Evolutionary conservation across 441 rosid species (phyloP), one percentile per base, ranked within the genome.

Genomic region (Hura crepitans): DNA sequence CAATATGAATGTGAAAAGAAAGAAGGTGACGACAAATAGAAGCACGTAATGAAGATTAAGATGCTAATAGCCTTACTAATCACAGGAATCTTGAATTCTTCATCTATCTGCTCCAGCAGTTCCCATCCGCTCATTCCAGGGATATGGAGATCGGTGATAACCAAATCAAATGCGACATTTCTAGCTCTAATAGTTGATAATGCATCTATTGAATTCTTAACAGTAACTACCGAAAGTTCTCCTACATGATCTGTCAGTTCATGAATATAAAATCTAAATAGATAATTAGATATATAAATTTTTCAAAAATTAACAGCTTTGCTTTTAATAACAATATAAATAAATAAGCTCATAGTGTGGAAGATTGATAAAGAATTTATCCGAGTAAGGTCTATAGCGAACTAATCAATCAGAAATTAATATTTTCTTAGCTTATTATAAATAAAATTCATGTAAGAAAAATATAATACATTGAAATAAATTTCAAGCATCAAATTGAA

Each of bases 61-160:
- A 46, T 13, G 51, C 45, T 55, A 31, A 47, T 23, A 14, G 12
- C 75, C 84, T 75, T 66, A 89, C 87, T 60, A 15, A 79, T 73
- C 12, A 85, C 84, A 15, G 98, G 94, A 45, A 87, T 70, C 57
- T 82, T 68, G 57, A 81, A 85, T 73, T 91, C 89, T 62, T 37
- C 75, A 13, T 72, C 68, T 18, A 93, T 80, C 51, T 76, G 78
- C 18, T 49, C 62, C 18, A 85, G 87, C n/a, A 93, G 86, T 65
- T 87, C 77, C 42, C 83, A 20, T 14, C 98, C 97, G 14, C 78
- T 81, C 86, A 90, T 89, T 39, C 53, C 69, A 20, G 93, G 94
- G 90, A 89, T 85, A 71, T 89, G 83, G 30, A 87, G 84, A 65
- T 89, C 93, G 2, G 93, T 81, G 68, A 91, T 49, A 4, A 93